phyloP scores from a whole-genome alignment of 2,329 filamentous ascomycete species.

The Nemania sp. region DNA sequence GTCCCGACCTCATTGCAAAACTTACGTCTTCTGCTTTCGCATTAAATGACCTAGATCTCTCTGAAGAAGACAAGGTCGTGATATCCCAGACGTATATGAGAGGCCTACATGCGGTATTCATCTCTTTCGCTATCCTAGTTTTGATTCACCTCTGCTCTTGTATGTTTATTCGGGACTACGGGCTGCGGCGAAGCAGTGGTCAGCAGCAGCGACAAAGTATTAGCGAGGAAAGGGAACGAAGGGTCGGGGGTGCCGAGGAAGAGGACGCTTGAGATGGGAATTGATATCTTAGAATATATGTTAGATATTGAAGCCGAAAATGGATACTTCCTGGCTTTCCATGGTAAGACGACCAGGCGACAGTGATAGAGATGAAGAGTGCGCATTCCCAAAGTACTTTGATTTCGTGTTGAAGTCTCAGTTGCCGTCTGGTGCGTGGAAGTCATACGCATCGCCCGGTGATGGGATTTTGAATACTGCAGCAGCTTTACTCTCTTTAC shows the following conservation, averaged over 20 bases:
- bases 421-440: constrained; percentile 32
- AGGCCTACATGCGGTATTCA: constrained; percentile 2
- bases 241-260: no score
- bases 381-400: constrained; percentile 38
- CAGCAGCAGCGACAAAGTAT: no score
- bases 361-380: not conserved
- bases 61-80: not conserved
- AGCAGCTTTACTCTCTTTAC: constrained; percentile 37
- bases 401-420: constrained; percentile 29
- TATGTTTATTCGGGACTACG: constrained; percentile 1
- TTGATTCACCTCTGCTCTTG: constrained; percentile 2
- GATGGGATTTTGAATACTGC: constrained; percentile 42
- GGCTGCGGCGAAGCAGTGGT: not conserved
- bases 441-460: constrained; percentile 26
- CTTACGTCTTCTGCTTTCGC: constrained; percentile 6
- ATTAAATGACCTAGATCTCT: constrained; percentile 3
- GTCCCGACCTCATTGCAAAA: not conserved
- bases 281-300: no score
- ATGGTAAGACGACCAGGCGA: constrained; percentile 29
- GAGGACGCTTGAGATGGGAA: no score
- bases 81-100: constrained; percentile 8
- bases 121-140: constrained; percentile 6
- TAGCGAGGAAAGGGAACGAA: no score
- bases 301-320: no score
- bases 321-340: no score